Evolutionary conservation across 1,284 basidiomycete genomes (phyloP).

Genomic region (Irpex sp.): DNA sequence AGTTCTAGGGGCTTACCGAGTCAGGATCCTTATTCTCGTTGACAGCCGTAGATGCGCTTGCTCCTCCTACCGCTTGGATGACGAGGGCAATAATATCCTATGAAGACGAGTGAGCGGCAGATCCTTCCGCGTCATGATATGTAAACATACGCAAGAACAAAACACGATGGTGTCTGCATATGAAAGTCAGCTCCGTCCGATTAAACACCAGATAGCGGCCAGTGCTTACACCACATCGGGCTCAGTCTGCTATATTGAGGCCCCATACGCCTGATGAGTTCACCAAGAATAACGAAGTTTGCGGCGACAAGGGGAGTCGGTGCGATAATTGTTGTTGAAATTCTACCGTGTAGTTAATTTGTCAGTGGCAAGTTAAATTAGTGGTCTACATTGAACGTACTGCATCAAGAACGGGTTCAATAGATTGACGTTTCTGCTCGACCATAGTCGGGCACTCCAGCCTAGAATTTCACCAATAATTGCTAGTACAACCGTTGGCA

Average conservation of each 20-base stretch:
- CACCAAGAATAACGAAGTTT: slow-evolving; percentile 52
- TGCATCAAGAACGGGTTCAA: slow-evolving; percentile 41
- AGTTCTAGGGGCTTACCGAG: neutral
- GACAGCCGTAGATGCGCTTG: slow-evolving; percentile 38
- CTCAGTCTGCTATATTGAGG: slow-evolving; percentile 44
- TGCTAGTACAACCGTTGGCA: slow-evolving; percentile 33
- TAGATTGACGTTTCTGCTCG: slow-evolving; percentile 24
- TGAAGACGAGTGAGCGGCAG: neutral
- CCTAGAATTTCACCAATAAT: slow-evolving; percentile 35
- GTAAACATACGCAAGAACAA: slow-evolving; percentile 34
- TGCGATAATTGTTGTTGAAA: slow-evolving; percentile 41
- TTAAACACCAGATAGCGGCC: neutral
- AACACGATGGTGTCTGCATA: slow-evolving; percentile 44
- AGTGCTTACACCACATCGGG: slow-evolving; percentile 21
- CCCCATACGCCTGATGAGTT: slow-evolving; percentile 42
- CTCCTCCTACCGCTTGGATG: slow-evolving; percentile 54
- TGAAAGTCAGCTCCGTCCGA: neutral
- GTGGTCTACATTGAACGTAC: slow-evolving; percentile 20
- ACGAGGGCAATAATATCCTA: slow-evolving; percentile 49
- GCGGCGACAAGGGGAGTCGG: slow-evolving; percentile 56
- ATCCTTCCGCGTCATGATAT: neutral
- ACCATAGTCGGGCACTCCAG: slow-evolving; percentile 36
- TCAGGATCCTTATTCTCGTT: slow-evolving; percentile 16
- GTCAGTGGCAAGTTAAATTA: neutral
- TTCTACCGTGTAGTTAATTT: slow-evolving; percentile 26